Conservation (phyloP, 2,329 filamentous ascomycete species). For the Neofusicoccum laricinum region DNA sequence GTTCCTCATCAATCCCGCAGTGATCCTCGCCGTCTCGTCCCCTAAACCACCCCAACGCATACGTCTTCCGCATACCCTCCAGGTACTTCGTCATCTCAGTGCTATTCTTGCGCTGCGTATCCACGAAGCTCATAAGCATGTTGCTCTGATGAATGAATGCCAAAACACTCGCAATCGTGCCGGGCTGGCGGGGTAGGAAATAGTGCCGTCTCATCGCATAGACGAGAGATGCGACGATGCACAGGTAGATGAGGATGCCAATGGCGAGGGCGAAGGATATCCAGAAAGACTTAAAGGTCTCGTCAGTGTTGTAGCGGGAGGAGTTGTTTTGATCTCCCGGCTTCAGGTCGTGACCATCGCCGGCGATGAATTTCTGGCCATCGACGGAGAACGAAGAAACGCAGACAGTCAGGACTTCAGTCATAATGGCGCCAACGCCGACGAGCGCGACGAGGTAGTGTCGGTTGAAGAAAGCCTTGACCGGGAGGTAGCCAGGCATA, state of each 20-base stretch:
- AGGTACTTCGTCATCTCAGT: slow-evolving; percentile 61
- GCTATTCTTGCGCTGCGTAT: slow-evolving; percentile 62
- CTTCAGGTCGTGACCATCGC: slow-evolving; percentile 20
- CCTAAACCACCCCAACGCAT: slow-evolving; percentile 74
- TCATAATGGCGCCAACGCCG: slow-evolving; percentile 67
- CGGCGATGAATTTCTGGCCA: slow-evolving; percentile 56
- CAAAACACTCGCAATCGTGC: slow-evolving; percentile 72
- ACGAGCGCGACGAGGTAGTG: slow-evolving; percentile 67
- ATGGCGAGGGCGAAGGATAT: slow-evolving; percentile 61
- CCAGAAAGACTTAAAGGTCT: slow-evolving; percentile 61
- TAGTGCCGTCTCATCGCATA: slow-evolving; percentile 63
- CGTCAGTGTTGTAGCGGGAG: slow-evolving; percentile 34
- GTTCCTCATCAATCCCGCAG: slow-evolving; percentile 76
- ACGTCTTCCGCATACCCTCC: slow-evolving; percentile 61
- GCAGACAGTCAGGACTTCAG: slow-evolving; percentile 70
- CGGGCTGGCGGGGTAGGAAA: slow-evolving; percentile 74
- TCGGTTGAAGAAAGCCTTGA: slow-evolving; percentile 60
- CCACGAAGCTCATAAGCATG: slow-evolving; percentile 75
- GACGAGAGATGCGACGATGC: slow-evolving; percentile 57
- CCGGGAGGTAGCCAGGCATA: slow-evolving; percentile 63
- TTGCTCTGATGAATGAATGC: slow-evolving; percentile 78
- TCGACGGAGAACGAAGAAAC: slow-evolving; percentile 65
- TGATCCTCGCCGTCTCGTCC: slow-evolving; percentile 71
- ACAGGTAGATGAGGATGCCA: slow-evolving; percentile 65
- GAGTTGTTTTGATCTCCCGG: slow-evolving; percentile 18